Conservation (phyloP, 2,329 filamentous ascomycete species). For the Xenosphaeropsis pyriputrescens region DNA sequence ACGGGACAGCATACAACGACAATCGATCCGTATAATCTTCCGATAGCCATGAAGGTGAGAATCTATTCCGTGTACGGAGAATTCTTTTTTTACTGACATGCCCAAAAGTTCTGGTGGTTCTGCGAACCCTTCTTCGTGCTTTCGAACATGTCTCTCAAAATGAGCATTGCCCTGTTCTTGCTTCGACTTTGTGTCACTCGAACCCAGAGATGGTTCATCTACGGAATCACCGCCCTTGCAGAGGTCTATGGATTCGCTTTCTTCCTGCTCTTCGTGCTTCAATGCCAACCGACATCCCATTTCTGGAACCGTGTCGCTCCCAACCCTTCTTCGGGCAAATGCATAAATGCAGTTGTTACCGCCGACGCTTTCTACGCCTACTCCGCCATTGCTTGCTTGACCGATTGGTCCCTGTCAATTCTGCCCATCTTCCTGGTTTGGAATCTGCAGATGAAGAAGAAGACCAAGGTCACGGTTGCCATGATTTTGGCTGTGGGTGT, state of each 20-base stretch:
- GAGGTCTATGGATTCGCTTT: slow-evolving; percentile 20
- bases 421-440: slow-evolving; percentile 25
- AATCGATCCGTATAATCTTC: slow-evolving; percentile 9
- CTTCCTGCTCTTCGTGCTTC: slow-evolving; percentile 22
- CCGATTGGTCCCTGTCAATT: slow-evolving; percentile 25
- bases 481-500: slow-evolving; percentile 18
- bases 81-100: background rate
- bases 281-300: slow-evolving; percentile 22
- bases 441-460: slow-evolving; percentile 23
- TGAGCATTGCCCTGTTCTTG: slow-evolving; percentile 23
- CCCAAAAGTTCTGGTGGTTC: slow-evolving; percentile 18
- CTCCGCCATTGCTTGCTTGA: slow-evolving; percentile 22
- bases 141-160: slow-evolving; percentile 22
- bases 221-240: slow-evolving; percentile 15
- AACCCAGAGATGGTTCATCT: slow-evolving; percentile 20
- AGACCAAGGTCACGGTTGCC: slow-evolving; percentile 21
- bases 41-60: slow-evolving; percentile 12
- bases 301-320: slow-evolving; percentile 22
- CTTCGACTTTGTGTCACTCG: slow-evolving; percentile 19
- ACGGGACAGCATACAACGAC: slow-evolving; percentile 12
- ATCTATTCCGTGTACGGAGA: background rate
- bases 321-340: slow-evolving; percentile 14
- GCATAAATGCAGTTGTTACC: slow-evolving; percentile 16
- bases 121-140: slow-evolving; percentile 23
- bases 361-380: slow-evolving; percentile 21